Percentiles rank a stretch among this genome's conserved stretches.
Conservation (phyloP, 2,329 filamentous ascomycete genomes). For the Trichoderma sp. region DNA sequence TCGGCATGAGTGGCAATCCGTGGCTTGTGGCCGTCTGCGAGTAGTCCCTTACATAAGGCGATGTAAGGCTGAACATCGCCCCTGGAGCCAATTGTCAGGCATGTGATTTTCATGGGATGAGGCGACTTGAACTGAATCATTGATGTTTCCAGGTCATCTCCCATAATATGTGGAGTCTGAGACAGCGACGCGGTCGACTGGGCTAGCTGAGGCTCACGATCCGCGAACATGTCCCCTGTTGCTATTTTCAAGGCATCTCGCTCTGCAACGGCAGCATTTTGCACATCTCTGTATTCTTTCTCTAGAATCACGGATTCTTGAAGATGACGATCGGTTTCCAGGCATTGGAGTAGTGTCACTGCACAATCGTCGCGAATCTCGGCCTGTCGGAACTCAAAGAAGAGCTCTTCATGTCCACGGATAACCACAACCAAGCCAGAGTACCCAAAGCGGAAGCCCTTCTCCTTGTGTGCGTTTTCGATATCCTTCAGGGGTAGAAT, state of each 20-base stretch:
- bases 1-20: conserved; percentile 91
- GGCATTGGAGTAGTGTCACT: conserved; percentile 72
- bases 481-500: conserved; percentile 89
- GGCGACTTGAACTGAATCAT: conserved; percentile 89
- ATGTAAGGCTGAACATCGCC: conserved; percentile 99
- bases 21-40: conserved; percentile 82
- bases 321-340: conserved; percentile 72
- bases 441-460: conserved; percentile 90
- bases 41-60: conserved; percentile 84
- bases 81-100: conserved; percentile 91
- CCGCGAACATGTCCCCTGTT: conserved; percentile 54
- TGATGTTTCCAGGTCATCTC: conserved; percentile 86
- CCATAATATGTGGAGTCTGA: conserved; percentile 74
- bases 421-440: conserved; percentile 91
- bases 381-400: conserved; percentile 84
- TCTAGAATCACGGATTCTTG: conserved; percentile 68
- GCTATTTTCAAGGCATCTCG: conserved; percentile 78
- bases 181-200: conserved; percentile 46
- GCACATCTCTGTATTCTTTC: conserved; percentile 68
- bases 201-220: conserved; percentile 54
- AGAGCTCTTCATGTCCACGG: conserved; percentile 89
- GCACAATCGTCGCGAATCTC: conserved; percentile 87
- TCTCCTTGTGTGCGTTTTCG: conserved; percentile 92
- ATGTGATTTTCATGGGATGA: conserved; percentile 79
- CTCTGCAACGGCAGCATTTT: conserved; percentile 77